Base-by-base conservation (phyloP, 768 basidiomycete species). In the Suillus occidentalis region DNA sequence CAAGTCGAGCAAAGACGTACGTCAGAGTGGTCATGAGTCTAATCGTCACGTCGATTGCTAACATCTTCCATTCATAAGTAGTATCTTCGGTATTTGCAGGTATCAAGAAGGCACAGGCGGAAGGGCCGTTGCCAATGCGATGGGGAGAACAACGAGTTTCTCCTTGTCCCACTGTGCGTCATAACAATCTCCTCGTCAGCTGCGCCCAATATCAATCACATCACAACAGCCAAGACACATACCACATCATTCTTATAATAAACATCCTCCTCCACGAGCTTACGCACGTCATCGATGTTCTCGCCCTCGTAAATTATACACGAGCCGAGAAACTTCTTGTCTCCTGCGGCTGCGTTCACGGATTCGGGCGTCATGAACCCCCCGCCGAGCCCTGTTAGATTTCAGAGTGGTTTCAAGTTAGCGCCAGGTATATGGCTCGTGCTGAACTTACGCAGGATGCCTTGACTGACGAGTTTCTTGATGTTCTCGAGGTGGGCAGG, bases 301-400 rank as follows among this genome's bases (percentile, higher is more conserved):
- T 82, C 82, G 8, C 85, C 86, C 71, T 88, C 81, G 56, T 80
- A 78, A 60, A 89, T 78, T 62, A 88, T 73, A 66, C 82, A 77
- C 0, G 86, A 88, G 22, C 87, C 88, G 56, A 85, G 75, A 79
- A 90, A 80, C 75, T 84, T 88, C 72, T 83, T 83, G 55, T 83
- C 78, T 18, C 80, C 78, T 28, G 75, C 78, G 3, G 81, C 80
- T n/a, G 79, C 78, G 37, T 75, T 74, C 62, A 82, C 75, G 10
- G 86, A 87, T 66, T 89, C 86, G 0, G 87, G 82, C 13, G 81
- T 84, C 63, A 88, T 72, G 63, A 88, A 64, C 25, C 80, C 83
- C 40, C 87, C 88, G 13, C 83, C 89, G n/a, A 85, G 64, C 25
- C 83, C 87, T 89, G 66, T 39, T 50, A 22, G 13, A 34, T 31